Evolutionary conservation across 2,329 filamentous ascomycete species (phyloP), one percentile per base, ranked within the genome.

Genomic region (Simplicillium sp.): DNA sequence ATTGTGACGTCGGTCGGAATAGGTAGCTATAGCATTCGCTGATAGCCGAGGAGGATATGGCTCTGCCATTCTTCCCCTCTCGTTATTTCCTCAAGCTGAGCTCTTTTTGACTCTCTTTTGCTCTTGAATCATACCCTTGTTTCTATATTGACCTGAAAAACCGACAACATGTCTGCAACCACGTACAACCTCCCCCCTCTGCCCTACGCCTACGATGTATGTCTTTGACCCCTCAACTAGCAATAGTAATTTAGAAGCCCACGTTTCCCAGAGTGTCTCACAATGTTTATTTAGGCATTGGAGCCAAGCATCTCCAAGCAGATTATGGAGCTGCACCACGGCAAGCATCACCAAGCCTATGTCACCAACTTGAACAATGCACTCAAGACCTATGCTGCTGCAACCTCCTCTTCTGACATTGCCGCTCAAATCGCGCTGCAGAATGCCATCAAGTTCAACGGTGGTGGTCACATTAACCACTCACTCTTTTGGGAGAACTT

Each of bases 391-490:
- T 80, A 84, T 47, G 64, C 70, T 39, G 61, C 69, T 4, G 78
- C 81, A 13, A 64, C 73, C 3, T 57, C 67, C 17, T 63, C 70
- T 33, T 67, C 70, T 48, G 76, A 87, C 49, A 71, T 85, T 40
- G 66, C 75, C 4, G 64, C 70, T 4, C 80, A 87, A 50, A 75
- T 87, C 42, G 65, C 74, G 14, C 71, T 87, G n/a, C 80, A 84
- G 52, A 67, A 72, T 14, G 75, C 75, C 46, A 80, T 94, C 66
- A 84, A 83, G 54, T 95, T 94, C 74, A 87, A 94, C 60, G 88
- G 84, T 37, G 89, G 89, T 34, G 89, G 89, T 7, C 88, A 95
- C 69, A 82, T 94, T 65, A 96, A 96, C 68, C 89, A 95, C 70
- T 81, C 79, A 1, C 77, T 95, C 29, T 95, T 95, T 72, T 96